Conservation (phyloP, 805 yeast genomes). For the Maudiozyma bulderi region DNA sequence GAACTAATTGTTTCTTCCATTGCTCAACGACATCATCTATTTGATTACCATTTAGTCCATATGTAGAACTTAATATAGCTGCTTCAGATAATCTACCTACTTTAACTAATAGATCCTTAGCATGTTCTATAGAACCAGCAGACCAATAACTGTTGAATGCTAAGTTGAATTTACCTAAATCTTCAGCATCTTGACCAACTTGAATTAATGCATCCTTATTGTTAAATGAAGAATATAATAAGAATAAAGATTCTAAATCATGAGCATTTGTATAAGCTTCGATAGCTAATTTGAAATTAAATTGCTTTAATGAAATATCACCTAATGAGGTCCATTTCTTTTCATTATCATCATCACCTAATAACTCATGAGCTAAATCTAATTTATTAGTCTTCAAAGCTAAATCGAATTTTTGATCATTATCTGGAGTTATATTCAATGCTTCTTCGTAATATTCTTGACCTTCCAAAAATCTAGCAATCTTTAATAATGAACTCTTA, state of each 20-base stretch:
- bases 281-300: conserved; percentile 75
- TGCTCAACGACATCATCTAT: conserved; percentile 39
- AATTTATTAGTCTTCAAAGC: conserved; percentile 72
- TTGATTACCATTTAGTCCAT: conserved; percentile 39
- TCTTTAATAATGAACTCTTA: conserved; percentile 58
- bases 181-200: conserved; percentile 59
- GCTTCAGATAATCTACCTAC: conserved; percentile 78
- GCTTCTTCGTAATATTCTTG: conserved; percentile 86
- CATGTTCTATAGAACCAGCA: conserved; percentile 56
- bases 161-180: conserved; percentile 73
- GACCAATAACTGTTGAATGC: conserved; percentile 92
- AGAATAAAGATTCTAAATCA: conserved; percentile 73
- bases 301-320: conserved; percentile 67
- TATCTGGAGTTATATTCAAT: conserved; percentile 68
- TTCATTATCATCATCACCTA: conserved; percentile 43
- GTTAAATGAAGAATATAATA: conserved; percentile 75
- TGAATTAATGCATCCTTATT: conserved; percentile 48
- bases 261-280: conserved; percentile 68
- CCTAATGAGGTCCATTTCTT: conserved; percentile 89
- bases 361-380: conserved; percentile 58
- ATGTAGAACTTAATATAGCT: conserved; percentile 66
- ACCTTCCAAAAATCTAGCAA: conserved; percentile 87
- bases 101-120: conserved; percentile 54
- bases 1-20: conserved; percentile 58
- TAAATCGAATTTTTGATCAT: conserved; percentile 85